Conservation (phyloP, 495 filamentous ascomycete genomes). For the Tuber indicum region DNA sequence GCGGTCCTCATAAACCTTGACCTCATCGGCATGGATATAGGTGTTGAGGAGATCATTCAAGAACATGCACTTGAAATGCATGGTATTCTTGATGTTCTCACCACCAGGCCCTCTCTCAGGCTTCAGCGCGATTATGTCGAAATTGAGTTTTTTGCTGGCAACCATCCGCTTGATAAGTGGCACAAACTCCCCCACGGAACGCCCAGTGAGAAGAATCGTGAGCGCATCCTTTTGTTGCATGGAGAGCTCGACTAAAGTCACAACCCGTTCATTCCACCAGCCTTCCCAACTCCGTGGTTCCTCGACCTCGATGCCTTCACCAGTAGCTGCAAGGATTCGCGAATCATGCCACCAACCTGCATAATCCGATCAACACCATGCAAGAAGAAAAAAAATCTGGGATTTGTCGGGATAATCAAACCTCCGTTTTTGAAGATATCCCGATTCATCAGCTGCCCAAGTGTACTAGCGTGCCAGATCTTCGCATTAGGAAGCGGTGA, state of each 20-base stretch:
- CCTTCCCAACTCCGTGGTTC: constrained; percentile 79
- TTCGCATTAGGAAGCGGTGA: constrained; percentile 83
- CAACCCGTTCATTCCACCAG: constrained; percentile 97
- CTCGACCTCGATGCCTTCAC: constrained; percentile 74
- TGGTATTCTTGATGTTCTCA: constrained; percentile 68
- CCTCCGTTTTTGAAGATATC: constrained; percentile 73
- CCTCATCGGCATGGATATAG: constrained; percentile 73
- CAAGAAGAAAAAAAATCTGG: background rate
- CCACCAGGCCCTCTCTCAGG: constrained; percentile 71
- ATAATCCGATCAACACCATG: background rate
- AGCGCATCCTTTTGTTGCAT: constrained; percentile 83
- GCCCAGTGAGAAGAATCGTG: constrained; percentile 82
- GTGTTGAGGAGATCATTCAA: constrained; percentile 73
- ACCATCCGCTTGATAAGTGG: constrained; percentile 79
- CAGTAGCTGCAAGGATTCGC: constrained; percentile 76
- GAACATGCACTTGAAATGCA: constrained; percentile 81
- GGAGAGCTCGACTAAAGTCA: constrained; percentile 71
- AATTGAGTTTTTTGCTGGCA: constrained; percentile 67
- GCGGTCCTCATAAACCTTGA: constrained; percentile 61
- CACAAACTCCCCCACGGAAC: constrained; percentile 67
- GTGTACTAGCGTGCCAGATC: constrained; percentile 71
- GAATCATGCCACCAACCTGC: constrained; percentile 90
- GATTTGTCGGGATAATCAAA: background rate
- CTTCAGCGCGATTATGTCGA: constrained; percentile 85
- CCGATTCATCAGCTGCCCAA: constrained; percentile 65